Conservation (phyloP, 148 eudicot genomes). For the Diospyros lotus region DNA sequence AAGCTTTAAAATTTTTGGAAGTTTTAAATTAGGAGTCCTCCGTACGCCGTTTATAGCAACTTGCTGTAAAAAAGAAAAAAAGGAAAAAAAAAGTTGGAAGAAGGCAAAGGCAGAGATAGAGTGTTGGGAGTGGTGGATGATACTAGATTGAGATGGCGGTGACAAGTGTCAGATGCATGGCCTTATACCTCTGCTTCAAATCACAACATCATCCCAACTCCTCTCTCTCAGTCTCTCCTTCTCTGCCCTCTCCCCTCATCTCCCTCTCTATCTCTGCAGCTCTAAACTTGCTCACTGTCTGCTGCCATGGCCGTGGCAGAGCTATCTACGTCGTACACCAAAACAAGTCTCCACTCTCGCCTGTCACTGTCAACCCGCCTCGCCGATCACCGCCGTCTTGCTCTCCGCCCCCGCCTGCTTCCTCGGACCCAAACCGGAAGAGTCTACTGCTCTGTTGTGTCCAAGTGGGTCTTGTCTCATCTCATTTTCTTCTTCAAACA, state of each 20-base stretch:
- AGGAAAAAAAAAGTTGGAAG: no score
- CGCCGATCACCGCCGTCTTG: constrained; percentile 21
- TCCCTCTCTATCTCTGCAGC: constrained; percentile 7
- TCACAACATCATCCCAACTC: neutral
- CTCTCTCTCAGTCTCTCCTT: neutral
- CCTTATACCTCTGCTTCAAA: constrained; percentile 28
- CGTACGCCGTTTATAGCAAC: no score
- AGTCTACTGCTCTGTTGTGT: constrained; percentile 61
- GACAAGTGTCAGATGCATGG: constrained; percentile 29
- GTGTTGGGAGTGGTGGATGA: no score
- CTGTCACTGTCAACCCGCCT: constrained; percentile 35
- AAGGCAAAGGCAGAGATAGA: no score
- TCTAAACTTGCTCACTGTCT: neutral
- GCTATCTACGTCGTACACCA: constrained; percentile 35
- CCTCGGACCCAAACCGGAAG: constrained; percentile 23
- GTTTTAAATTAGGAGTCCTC: no score
- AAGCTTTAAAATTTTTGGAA: no score
- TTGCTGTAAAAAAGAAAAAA: no score
- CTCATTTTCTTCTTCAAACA: neutral
- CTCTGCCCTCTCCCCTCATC: neutral
- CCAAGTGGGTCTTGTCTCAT: constrained; percentile 32
- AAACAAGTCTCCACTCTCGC: constrained; percentile 30
- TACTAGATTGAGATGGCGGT: neutral
- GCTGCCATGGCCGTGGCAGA: constrained; percentile 76
- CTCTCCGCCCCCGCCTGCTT: constrained; percentile 22